Evolutionary conservation across 192 early-diverging fungal species (phyloP), one percentile per base, ranked within the genome.

Genomic region (Fimicolochytrium jonesii): DNA sequence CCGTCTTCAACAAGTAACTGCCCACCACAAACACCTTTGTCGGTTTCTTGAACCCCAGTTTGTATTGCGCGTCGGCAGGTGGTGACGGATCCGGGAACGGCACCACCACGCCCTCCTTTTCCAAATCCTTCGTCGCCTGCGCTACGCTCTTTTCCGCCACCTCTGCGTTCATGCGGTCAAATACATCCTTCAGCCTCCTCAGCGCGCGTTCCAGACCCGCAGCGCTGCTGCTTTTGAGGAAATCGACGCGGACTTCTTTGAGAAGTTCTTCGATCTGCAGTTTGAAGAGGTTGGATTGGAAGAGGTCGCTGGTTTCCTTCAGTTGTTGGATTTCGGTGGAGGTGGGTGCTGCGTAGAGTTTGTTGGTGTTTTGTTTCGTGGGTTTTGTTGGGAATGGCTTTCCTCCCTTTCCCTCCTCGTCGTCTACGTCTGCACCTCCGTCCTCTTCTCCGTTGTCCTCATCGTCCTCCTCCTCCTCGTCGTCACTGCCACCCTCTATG

Each of bases 251-350:
- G 25, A 87, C 83, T 61, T 92, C 87, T 23, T 71, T 78, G 30
- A 90, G 56, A 23, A 91, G 76, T 77, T 92, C 89, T 45, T 87
- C 86, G 53, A 88, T 79, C 77, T 96, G 90, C 37, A 98, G 75
- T 70, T 87, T 88, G 78, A 95, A 93, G 53, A 98, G 78, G 71
- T 94, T 95, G 43, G 87, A 87, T 59, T 94, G 92, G 77, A 87
- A 91, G 43, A 96, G 71, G 55, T 90, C 81, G 4, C 85, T 78
- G 0, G 90, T 87, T 54, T 94, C 90, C 72, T 86, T 87, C 59
- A 94, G 69, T 46, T 83, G 83, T 67, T 89, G 86, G 30, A 97
- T 83, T 71, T 97, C 94, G 6, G 88, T 87, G 56, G 82, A 85
- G 11, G 88, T 87, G 2, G 88, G 87, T 41, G 67, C 43, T 31